Percentiles rank a stretch among this genome's conserved stretches.
Evolutionary conservation across 2,329 filamentous ascomycete species (phyloP).

Genomic region (Hypoxylon sp.): DNA sequence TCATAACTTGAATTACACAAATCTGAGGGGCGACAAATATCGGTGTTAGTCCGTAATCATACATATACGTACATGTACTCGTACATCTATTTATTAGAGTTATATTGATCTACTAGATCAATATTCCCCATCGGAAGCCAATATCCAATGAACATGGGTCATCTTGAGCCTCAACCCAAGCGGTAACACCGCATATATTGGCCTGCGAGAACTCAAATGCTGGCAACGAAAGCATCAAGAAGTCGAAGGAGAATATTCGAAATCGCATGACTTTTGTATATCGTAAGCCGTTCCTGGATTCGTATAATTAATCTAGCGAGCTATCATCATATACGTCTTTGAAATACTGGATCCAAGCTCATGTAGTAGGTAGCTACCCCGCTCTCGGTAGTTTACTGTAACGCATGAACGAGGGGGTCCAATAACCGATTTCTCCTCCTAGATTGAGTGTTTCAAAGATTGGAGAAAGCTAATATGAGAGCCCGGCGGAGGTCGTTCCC

Average conservation of each 20-base stretch:
- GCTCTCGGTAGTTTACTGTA: constrained; percentile 41
- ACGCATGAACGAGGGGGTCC: constrained; percentile 17
- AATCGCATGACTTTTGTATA: not conserved
- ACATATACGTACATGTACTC: not conserved
- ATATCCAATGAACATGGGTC: not conserved
- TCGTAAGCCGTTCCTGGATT: not conserved
- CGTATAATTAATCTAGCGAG: not conserved
- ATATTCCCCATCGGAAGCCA: not conserved
- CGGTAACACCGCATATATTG: constrained; percentile 10
- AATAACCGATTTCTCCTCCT: constrained; percentile 28
- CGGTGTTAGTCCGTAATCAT: too few relatives aligned
- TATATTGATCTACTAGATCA: not conserved
- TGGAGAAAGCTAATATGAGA: constrained; percentile 15
- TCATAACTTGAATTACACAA: too few relatives aligned
- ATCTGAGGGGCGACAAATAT: too few relatives aligned
- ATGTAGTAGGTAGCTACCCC: constrained; percentile 30
- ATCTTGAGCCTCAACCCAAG: constrained; percentile 12
- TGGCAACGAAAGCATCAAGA: not conserved
- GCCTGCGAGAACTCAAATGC: not conserved
- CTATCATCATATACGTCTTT: constrained; percentile 6
- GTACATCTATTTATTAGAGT: not conserved
- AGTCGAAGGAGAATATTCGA: too few relatives aligned
- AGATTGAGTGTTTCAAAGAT: constrained; percentile 3
- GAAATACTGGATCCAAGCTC: constrained; percentile 6
- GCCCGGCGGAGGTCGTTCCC: constrained; percentile 6